A percentile compares a stretch with the other conserved stretches of the same genome.
Evolutionary conservation across 176 grass and related monocot genomes (phyloP).

Genomic region (Themeda triandra): DNA sequence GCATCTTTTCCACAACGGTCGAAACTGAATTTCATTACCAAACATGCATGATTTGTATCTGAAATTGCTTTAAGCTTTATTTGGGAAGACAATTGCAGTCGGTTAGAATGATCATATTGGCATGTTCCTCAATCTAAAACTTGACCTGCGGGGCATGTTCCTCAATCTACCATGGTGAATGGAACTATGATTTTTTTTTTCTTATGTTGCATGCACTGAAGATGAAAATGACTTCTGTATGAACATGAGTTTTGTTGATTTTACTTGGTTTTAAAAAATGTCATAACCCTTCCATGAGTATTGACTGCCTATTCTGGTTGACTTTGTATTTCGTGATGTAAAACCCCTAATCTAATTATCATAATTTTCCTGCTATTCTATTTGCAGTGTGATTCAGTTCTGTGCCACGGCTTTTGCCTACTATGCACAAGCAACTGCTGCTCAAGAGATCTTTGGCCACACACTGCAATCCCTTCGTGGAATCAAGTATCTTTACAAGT

Average conservation of each 20-base stretch:
- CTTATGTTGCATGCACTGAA: neutral
- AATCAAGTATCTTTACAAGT: constrained; percentile 99
- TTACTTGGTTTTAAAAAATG: neutral
- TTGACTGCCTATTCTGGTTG: neutral
- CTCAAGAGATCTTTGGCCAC: constrained; percentile 98
- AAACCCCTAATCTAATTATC: neutral
- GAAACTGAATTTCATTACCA: too few species aligned
- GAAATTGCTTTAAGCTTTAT: neutral
- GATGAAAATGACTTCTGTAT: constrained; percentile 13
- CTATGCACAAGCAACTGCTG: constrained; percentile 97
- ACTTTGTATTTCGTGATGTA: neutral
- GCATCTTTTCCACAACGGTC: too few species aligned
- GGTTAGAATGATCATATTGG: neutral
- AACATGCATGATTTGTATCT: neutral
- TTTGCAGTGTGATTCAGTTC: constrained; percentile 96
- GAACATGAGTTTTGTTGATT: neutral
- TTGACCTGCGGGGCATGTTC: too few species aligned
- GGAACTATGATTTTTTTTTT: neutral
- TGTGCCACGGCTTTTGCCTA: constrained; percentile 96
- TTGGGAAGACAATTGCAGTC: neutral
- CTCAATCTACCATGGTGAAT: neutral
- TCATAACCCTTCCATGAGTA: neutral
- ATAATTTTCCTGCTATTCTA: neutral
- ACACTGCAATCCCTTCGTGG: constrained; percentile 86
- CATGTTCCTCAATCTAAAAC: neutral